Evolutionary conservation across 1,284 basidiomycete species (phyloP).

Genomic region (Neonothopanus nambi): DNA sequence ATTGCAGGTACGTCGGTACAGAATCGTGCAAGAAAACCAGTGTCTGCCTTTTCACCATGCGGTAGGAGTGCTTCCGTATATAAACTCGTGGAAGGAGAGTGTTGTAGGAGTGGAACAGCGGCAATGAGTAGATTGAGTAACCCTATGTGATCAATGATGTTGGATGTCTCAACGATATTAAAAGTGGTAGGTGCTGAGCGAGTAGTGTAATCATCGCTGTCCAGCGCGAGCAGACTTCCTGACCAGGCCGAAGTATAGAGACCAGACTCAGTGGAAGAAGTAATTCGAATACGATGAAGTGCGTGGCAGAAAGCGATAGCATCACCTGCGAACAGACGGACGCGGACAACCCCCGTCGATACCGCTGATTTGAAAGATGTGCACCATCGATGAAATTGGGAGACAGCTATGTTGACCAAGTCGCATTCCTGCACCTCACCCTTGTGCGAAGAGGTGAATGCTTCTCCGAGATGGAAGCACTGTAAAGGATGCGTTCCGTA

Average conservation of each 20-base stretch:
- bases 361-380: conserved; percentile 26
- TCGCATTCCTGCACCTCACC: conserved; percentile 20
- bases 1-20: conserved; percentile 37
- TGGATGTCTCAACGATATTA: conserved; percentile 57
- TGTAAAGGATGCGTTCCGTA: conserved; percentile 46
- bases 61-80: conserved; percentile 44
- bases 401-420: conserved; percentile 29
- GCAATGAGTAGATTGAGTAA: conserved; percentile 49
- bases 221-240: conserved; percentile 29
- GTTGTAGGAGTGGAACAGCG: conserved; percentile 36
- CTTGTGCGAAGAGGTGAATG: conserved; percentile 25
- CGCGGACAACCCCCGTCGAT: conserved; percentile 8
- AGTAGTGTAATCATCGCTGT: conserved; percentile 16
- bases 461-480: conserved; percentile 47
- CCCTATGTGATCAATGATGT: conserved; percentile 50
- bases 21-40: conserved; percentile 32
- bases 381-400: conserved; percentile 41
- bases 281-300: conserved; percentile 21
- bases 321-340: conserved; percentile 41
- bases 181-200: conserved; percentile 39
- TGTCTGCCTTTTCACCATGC: conserved; percentile 24
- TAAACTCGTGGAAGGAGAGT: conserved; percentile 31
- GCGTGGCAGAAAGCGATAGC: conserved; percentile 33
- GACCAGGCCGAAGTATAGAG: conserved; percentile 37
- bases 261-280: conserved; percentile 18